Conservation (phyloP, 2,329 filamentous ascomycete species). For the Pochonia chlamydosporia region DNA sequence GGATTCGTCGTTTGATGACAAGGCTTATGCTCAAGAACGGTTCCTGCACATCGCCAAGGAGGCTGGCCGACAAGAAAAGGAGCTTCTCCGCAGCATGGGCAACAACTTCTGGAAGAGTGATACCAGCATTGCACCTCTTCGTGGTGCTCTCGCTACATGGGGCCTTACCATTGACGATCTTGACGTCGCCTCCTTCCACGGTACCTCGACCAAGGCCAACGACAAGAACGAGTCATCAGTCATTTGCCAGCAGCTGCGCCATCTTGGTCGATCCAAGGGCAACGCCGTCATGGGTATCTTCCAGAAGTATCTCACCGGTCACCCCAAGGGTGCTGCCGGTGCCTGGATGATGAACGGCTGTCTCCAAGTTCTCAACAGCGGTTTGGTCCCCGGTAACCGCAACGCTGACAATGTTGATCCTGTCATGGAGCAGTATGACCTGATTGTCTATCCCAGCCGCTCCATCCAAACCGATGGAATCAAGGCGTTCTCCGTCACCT, state of each 20-base stretch:
- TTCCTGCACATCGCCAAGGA: conserved; percentile 79
- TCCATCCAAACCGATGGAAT: conserved; percentile 95
- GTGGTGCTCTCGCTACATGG: conserved; percentile 95
- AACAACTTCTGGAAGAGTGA: conserved; percentile 99
- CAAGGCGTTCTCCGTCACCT: conserved; percentile 98
- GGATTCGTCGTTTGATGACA: conserved; percentile 67
- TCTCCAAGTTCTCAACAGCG: conserved; percentile 88
- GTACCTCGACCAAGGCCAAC: conserved; percentile 96
- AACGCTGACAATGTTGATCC: conserved; percentile 97
- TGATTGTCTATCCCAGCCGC: conserved; percentile 94
- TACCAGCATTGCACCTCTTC: conserved; percentile 85
- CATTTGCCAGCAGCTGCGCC: conserved; percentile 91
- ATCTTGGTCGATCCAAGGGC: conserved; percentile 92
- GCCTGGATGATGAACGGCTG: conserved; percentile 99
- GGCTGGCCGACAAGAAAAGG: conserved; percentile 84
- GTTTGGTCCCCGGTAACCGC: conserved; percentile 91
- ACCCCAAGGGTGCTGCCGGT: conserved; percentile 97
- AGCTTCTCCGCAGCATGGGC: conserved; percentile 84
- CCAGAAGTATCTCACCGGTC: conserved; percentile 98
- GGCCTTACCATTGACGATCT: conserved; percentile 96
- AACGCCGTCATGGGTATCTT: conserved; percentile 96
- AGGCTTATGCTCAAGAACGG: conserved; percentile 81
- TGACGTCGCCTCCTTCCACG: conserved; percentile 94
- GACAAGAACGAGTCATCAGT: conserved; percentile 99
- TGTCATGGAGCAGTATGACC: conserved; percentile 94